Evolutionary conservation across 441 rosid species (phyloP).

Genomic region (Croton laevigatus): DNA sequence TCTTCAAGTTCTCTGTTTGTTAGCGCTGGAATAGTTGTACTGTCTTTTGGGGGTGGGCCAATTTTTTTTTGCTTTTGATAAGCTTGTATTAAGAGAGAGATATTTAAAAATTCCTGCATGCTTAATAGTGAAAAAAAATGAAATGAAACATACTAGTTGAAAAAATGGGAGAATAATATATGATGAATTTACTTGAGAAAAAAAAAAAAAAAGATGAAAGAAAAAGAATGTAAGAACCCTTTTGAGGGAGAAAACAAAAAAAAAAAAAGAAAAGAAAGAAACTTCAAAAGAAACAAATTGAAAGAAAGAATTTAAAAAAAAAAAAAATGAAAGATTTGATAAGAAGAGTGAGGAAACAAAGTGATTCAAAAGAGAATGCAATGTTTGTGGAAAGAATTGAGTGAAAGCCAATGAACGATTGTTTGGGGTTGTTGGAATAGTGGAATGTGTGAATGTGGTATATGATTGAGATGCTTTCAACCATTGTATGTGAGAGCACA

Average conservation of each 20-base stretch:
- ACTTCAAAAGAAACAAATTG: not conserved
- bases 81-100: conserved; percentile 23
- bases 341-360: conserved; percentile 7
- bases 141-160: not conserved
- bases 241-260: not conserved
- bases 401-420: conserved; percentile 16
- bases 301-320: conserved; percentile 14
- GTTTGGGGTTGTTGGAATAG: conserved; percentile 17
- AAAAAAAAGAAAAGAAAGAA: conserved; percentile 6
- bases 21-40: conserved; percentile 45
- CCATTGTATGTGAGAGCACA: conserved; percentile 23
- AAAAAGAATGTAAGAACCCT: conserved; percentile 10
- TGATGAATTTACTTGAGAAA: conserved; percentile 10
- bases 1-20: conserved; percentile 53
- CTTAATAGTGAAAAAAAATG: conserved; percentile 19
- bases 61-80: conserved; percentile 25
- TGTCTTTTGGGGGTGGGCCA: conserved; percentile 39
- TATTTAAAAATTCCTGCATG: conserved; percentile 12
- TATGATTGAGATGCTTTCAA: conserved; percentile 32
- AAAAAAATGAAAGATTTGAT: conserved; percentile 2
- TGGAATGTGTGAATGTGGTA: conserved; percentile 6
- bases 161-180: conserved; percentile 23
- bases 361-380: not conserved
- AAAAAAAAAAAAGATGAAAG: not conserved
- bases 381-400: not conserved